Evolutionary conservation across 2,329 filamentous ascomycete genomes (phyloP), one percentile per base, ranked within the genome.

Genomic region (Nothophoma quercina): DNA sequence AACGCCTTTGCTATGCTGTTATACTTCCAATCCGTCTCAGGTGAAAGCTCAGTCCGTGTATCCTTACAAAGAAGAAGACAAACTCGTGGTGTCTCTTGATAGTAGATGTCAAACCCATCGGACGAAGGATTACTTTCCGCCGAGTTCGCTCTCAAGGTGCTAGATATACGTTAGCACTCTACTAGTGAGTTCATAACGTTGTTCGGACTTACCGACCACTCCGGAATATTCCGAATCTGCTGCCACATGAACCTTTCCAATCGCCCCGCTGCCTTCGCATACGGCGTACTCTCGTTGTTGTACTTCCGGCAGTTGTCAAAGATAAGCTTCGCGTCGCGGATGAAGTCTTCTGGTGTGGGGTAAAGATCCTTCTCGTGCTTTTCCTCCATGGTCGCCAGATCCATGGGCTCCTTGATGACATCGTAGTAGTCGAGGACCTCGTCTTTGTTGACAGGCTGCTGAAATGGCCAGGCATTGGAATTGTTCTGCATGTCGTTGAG

Each of bases 341-440:
- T 87, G 65, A 99, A 97, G 66, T 98, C 95, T 70, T 98, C 92
- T 0, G 95, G 93, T 0, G 86, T 92, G 13, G 87, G 85, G 71
- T 99, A 99, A 68, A 93, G 85, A 75, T 98, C 95, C 30, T 91
- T 91, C 69, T 98, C 93, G 59, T 97, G 88, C 76, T 96, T 96
- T 63, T 86, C 87, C 75, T 98, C 95, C 93, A 99, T 98, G 16
- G 93, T 97, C 39, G 85, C 88, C 39, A 97, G 81, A 71, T 97
- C 95, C 95, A 99, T 99, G 28, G 95, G 95, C 73, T 96, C 90
- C 71, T 93, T 93, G 79, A 99, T 99, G 56, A 98, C 93, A 54
- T 96, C 91, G 79, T 98, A 98, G 78, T 99, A 99, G 74, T 99
- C 95, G n/a, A 91, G 87, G 0, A 99, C 95, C 62, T 98, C 95